Conservation (phyloP, 192 early-diverging fungal genomes). For the Rhizophagus clarus region DNA sequence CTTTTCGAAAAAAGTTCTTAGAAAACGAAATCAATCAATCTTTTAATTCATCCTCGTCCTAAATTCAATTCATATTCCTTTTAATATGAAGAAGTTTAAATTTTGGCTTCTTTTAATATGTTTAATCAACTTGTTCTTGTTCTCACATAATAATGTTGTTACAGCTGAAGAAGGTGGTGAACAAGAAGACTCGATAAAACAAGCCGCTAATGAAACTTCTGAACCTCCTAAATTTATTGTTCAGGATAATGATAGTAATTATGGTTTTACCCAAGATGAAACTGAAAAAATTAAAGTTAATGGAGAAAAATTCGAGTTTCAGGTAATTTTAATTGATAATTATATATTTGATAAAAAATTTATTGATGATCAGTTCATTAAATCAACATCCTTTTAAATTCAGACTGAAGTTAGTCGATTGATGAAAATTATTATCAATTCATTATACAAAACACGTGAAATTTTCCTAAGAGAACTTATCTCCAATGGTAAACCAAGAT, state of each 20-base stretch:
- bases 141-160: not conserved
- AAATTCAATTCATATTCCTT: too few species aligned
- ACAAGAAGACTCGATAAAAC: not conserved
- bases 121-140: not conserved
- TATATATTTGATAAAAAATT: too few species aligned
- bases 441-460: conserved; percentile 93
- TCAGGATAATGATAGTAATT: not conserved
- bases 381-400: not conserved
- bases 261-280: conserved; percentile 14
- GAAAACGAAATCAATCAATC: not conserved
- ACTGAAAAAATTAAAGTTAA: conserved; percentile 3
- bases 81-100: conserved; percentile 10
- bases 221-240: conserved; percentile 3
- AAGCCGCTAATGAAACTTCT: not conserved
- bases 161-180: not conserved
- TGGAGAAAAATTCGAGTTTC: conserved; percentile 31
- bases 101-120: conserved; percentile 23
- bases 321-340: not conserved
- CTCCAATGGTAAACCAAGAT: conserved; percentile 64
- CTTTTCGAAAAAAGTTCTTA: not conserved
- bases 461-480: conserved; percentile 98
- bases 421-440: conserved; percentile 95
- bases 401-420: conserved; percentile 90
- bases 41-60: not conserved
- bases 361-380: too few species aligned